phyloP scores from a whole-genome alignment of 2,329 filamentous ascomycete genomes.

The Parastagonospora avenae region DNA sequence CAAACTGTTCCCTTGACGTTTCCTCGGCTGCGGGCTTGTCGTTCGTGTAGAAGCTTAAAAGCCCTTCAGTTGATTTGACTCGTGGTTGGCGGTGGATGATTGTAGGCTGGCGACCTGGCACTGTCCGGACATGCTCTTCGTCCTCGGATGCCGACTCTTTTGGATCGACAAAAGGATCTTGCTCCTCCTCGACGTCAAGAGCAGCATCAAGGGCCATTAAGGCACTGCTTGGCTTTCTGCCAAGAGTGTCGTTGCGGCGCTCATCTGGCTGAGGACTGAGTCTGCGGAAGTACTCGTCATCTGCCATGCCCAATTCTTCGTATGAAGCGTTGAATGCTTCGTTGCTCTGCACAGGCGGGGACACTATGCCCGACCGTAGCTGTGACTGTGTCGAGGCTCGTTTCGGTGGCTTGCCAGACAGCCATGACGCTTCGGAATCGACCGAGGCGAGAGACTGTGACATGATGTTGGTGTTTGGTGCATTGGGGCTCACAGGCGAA shows the following conservation, averaged over 20 bases:
- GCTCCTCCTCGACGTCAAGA: slow-evolving; percentile 51
- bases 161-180: slow-evolving; percentile 22
- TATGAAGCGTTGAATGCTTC: slow-evolving; percentile 65
- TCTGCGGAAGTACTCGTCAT: slow-evolving; percentile 76
- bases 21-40: slow-evolving; percentile 32
- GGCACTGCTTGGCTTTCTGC: slow-evolving; percentile 51
- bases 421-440: slow-evolving; percentile 95
- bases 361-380: slow-evolving; percentile 55
- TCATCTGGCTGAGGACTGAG: slow-evolving; percentile 56
- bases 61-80: slow-evolving; percentile 66
- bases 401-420: slow-evolving; percentile 73
- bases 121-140: slow-evolving; percentile 56
- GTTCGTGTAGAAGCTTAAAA: slow-evolving; percentile 58
- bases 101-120: slow-evolving; percentile 63
- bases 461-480: slow-evolving; percentile 49
- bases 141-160: slow-evolving; percentile 29
- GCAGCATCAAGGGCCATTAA: slow-evolving; percentile 45
- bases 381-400: slow-evolving; percentile 52
- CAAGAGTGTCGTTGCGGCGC: slow-evolving; percentile 35
- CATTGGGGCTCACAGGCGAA: slow-evolving; percentile 47
- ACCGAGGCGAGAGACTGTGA: slow-evolving; percentile 91
- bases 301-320: slow-evolving; percentile 68
- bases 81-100: slow-evolving; percentile 66
- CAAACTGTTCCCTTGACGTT: slow-evolving; percentile 36
- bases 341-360: slow-evolving; percentile 48